These are phyloP conservation scores for Sarocladium oryzae DNA, from an alignment of 2,329 filamentous ascomycete species.

Conservation along the genomic window DNA sequence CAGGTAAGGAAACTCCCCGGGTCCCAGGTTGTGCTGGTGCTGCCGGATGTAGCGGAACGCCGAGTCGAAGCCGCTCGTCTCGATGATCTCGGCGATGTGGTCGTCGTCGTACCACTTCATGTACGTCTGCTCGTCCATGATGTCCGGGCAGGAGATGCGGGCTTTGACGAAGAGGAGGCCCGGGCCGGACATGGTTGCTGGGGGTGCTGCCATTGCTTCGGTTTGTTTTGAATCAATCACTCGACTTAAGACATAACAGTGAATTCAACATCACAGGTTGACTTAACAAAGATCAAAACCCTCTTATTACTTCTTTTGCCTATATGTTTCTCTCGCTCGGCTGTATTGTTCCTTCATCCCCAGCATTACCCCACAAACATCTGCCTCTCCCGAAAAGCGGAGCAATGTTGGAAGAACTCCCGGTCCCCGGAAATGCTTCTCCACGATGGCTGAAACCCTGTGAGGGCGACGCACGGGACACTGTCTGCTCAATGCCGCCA, in stretches of 20 bases:
- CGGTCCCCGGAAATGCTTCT: slow-evolving; percentile 6
- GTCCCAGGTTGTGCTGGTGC: slow-evolving; percentile 13
- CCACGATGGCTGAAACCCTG: background rate
- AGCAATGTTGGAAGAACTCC: background rate
- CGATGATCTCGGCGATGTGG: slow-evolving; percentile 30
- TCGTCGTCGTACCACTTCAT: slow-evolving; percentile 32
- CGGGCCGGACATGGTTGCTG: slow-evolving; percentile 14
- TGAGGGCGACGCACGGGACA: background rate
- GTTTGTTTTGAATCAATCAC: no score
- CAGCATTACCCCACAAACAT: background rate
- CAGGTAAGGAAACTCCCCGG: slow-evolving; percentile 24
- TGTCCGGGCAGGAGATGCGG: slow-evolving; percentile 18
- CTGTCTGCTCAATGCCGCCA: background rate
- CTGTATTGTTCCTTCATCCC: background rate
- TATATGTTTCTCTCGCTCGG: background rate
- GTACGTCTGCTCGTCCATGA: slow-evolving; percentile 24
- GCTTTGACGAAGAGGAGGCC: slow-evolving; percentile 25
- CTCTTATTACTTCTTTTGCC: no score
- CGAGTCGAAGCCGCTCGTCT: slow-evolving; percentile 24
- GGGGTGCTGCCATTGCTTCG: slow-evolving; percentile 6
- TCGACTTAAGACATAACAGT: no score
- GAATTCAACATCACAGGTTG: no score
- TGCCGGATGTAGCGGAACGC: slow-evolving; percentile 23
- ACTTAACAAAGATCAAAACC: no score
- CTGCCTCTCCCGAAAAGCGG: background rate